Evolutionary conservation across 1,139 yeast species (phyloP).

Genomic region (Magnusiomyces paraingens): DNA sequence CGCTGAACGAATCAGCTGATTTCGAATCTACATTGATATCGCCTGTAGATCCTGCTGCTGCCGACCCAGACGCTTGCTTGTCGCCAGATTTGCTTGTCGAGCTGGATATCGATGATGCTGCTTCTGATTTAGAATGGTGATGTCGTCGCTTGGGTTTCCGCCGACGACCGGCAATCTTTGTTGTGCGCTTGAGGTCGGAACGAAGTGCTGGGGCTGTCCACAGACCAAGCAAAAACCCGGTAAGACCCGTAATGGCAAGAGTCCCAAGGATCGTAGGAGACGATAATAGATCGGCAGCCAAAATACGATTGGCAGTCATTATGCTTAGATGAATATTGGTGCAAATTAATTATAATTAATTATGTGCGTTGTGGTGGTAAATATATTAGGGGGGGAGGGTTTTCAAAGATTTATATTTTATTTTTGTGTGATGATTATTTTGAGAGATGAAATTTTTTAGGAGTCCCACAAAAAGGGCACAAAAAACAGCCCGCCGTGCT

Average conservation of each 20-base stretch:
- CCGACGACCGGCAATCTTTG: neutral
- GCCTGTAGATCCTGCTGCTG: neutral
- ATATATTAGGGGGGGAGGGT: too few species aligned
- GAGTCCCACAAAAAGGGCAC: too few species aligned
- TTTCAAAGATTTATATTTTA: too few species aligned
- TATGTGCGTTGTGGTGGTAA: too few species aligned
- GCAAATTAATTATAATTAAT: too few species aligned
- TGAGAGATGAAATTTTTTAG: too few species aligned
- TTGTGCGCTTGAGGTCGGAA: neutral
- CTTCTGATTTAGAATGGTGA: constrained; percentile 1
- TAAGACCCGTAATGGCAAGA: constrained; percentile 1
- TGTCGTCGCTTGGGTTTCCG: neutral
- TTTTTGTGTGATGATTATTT: too few species aligned
- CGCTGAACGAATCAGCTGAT: neutral
- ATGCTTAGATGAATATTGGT: too few species aligned
- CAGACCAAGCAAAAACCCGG: constrained; percentile 2
- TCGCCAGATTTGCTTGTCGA: neutral
- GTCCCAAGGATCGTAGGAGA: neutral
- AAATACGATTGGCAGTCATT: too few species aligned
- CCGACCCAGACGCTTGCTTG: neutral
- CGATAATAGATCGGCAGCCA: neutral
- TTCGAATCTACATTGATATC: neutral
- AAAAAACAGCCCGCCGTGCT: too few species aligned
- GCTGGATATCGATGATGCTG: neutral
- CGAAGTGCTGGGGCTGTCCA: constrained; percentile 2